phyloP scores from a whole-genome alignment of 2,329 filamentous ascomycete genomes.

The Paradendryphiella salina region DNA sequence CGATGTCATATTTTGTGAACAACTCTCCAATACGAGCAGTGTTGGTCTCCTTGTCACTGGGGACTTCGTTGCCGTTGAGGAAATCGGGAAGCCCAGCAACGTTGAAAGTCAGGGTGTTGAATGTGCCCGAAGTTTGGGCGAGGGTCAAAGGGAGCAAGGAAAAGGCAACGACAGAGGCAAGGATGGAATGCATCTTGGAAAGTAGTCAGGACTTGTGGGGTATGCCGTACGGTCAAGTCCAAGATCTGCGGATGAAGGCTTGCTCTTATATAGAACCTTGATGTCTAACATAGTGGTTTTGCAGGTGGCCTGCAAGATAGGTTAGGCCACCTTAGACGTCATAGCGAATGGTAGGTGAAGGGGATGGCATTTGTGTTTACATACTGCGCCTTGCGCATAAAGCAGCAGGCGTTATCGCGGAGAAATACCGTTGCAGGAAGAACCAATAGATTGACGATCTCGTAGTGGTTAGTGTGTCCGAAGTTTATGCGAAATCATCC shows the following conservation, averaged over 20 bases:
- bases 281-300: neutral
- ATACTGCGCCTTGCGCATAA: conserved; percentile 11
- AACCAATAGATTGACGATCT: conserved; percentile 9
- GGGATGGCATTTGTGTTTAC: conserved; percentile 17
- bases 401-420: conserved; percentile 18
- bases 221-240: neutral
- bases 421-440: conserved; percentile 15
- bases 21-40: conserved; percentile 59
- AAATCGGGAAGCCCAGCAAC: conserved; percentile 62
- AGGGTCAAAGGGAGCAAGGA: conserved; percentile 10
- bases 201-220: neutral
- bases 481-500: conserved; percentile 9
- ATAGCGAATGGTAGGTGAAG: conserved; percentile 15
- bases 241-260: neutral
- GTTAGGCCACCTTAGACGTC: neutral
- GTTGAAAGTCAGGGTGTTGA: conserved; percentile 61
- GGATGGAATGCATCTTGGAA: conserved; percentile 19
- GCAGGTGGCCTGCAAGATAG: conserved; percentile 1
- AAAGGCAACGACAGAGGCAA: conserved; percentile 9
- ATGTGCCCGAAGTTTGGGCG: conserved; percentile 47
- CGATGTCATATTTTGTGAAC: conserved; percentile 61
- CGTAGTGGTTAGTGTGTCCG: conserved; percentile 17
- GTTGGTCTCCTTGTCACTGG: conserved; percentile 65
- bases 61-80: conserved; percentile 63
- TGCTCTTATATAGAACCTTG: conserved; percentile 11